These are phyloP conservation scores for Aspergillus japonicus DNA, from an alignment of 2,329 filamentous ascomycete genomes.

Conservation along the genomic window DNA sequence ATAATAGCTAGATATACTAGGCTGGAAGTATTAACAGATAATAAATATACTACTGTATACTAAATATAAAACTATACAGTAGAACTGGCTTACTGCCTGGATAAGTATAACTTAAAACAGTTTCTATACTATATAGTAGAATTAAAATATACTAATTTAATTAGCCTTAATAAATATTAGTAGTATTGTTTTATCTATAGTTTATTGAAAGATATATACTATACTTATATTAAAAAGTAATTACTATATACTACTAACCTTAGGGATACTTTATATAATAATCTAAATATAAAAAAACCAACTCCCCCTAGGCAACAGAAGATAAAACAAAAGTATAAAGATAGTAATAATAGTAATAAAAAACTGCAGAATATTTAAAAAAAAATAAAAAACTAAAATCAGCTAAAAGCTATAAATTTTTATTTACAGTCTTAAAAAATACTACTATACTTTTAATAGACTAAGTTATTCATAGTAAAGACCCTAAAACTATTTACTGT, in stretches of 20 bases:
- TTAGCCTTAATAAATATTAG: too few relatives aligned
- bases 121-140: too few relatives aligned
- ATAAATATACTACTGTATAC: neutral
- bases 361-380: too few relatives aligned
- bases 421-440: neutral
- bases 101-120: neutral
- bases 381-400: neutral
- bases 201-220: too few relatives aligned
- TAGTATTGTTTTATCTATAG: too few relatives aligned
- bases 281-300: too few relatives aligned
- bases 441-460: neutral
- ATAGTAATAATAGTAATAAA: neutral
- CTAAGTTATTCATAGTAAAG: neutral
- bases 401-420: neutral
- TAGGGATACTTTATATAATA: too few relatives aligned
- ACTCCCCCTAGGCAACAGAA: too few relatives aligned
- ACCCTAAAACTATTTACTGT: too few relatives aligned
- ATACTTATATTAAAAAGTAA: too few relatives aligned
- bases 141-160: too few relatives aligned
- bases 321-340: neutral
- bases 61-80: neutral
- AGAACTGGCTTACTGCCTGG: neutral
- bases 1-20: neutral
- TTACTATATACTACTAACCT: too few relatives aligned
- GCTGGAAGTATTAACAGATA: neutral